A percentile compares a stretch with the other conserved stretches of the same genome.
These are phyloP conservation scores for Magnolia changhungtana DNA, from an alignment of 164 flowering plant genomes.

Conservation along the genomic window DNA sequence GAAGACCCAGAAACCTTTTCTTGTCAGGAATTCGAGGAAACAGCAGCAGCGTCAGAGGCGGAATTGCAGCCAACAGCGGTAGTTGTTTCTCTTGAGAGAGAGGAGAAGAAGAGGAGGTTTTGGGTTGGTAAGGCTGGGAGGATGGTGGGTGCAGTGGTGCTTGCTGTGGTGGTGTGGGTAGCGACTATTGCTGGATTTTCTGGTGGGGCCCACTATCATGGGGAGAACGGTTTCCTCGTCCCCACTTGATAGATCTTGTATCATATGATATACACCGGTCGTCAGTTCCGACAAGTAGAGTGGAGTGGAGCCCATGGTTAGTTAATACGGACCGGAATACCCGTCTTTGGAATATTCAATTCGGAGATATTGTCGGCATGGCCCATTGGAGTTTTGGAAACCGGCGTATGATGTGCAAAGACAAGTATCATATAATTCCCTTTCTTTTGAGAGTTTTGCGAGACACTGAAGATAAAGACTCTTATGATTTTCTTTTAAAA, in stretches of 20 bases:
- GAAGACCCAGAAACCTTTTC: background rate
- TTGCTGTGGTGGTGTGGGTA: background rate
- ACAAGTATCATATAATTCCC: too few species aligned
- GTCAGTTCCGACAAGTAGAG: too few species aligned
- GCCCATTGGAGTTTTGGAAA: too few species aligned
- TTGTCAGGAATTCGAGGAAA: background rate
- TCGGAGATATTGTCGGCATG: too few species aligned
- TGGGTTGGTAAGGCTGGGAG: background rate
- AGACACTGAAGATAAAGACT: too few species aligned
- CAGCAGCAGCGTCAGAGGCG: background rate
- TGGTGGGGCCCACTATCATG: background rate
- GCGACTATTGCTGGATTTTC: background rate
- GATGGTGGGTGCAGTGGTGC: background rate
- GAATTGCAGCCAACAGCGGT: slow-evolving; percentile 37
- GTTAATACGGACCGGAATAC: too few species aligned
- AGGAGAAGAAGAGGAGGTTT: background rate
- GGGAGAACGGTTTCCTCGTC: background rate
- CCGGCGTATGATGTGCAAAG: too few species aligned
- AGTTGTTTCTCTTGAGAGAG: slow-evolving; percentile 35
- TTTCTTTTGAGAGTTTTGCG: too few species aligned
- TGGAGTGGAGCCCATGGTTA: too few species aligned
- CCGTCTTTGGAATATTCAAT: too few species aligned
- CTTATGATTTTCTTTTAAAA: too few species aligned
- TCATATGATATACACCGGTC: too few species aligned
- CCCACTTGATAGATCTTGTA: background rate